A percentile compares a stretch with the other conserved stretches of the same genome.
phyloP scores from a whole-genome alignment of 164 flowering plant genomes.

The Vitis rupestris region DNA sequence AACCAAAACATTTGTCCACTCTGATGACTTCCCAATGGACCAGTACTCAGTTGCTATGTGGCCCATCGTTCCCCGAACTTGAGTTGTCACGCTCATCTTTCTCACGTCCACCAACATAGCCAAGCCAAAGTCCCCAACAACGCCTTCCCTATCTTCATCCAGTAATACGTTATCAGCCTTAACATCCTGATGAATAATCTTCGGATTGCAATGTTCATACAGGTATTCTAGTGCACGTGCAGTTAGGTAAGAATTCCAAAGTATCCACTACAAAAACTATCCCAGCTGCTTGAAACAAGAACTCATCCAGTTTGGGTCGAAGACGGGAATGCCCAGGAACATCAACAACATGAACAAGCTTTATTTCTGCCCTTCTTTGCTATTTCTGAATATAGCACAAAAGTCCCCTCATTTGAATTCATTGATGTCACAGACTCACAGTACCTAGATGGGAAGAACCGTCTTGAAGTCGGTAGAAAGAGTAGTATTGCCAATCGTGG shows the following conservation, averaged over 20 bases:
- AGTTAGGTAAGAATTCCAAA: conserved; percentile 79
- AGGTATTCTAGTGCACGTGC: conserved; percentile 87
- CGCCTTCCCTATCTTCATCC: conserved; percentile 92
- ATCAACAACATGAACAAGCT: conserved; percentile 80
- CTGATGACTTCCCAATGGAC: conserved; percentile 95
- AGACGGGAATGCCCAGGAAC: conserved; percentile 97
- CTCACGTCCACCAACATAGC: conserved; percentile 88
- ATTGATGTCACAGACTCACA: conserved; percentile 34
- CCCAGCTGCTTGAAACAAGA: conserved; percentile 79
- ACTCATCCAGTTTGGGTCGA: conserved; percentile 81
- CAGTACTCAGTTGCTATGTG: conserved; percentile 95
- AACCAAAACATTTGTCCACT: conserved; percentile 88
- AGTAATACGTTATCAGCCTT: conserved; percentile 89
- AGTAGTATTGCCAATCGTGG: no score
- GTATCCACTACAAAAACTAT: conserved; percentile 92
- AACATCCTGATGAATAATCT: conserved; percentile 91
- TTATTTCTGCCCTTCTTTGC: conserved; percentile 15
- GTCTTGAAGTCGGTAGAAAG: conserved; percentile 57
- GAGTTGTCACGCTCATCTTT: conserved; percentile 82
- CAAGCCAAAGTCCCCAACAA: conserved; percentile 93
- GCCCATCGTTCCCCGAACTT: conserved; percentile 97
- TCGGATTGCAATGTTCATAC: conserved; percentile 93
- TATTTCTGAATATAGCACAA: no score
- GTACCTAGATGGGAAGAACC: conserved; percentile 92
- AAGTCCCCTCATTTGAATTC: no score